Evolutionary conservation across 805 yeast genomes (phyloP), one percentile per base, ranked within the genome.

Genomic region (Metschnikowia bowlesiae): DNA sequence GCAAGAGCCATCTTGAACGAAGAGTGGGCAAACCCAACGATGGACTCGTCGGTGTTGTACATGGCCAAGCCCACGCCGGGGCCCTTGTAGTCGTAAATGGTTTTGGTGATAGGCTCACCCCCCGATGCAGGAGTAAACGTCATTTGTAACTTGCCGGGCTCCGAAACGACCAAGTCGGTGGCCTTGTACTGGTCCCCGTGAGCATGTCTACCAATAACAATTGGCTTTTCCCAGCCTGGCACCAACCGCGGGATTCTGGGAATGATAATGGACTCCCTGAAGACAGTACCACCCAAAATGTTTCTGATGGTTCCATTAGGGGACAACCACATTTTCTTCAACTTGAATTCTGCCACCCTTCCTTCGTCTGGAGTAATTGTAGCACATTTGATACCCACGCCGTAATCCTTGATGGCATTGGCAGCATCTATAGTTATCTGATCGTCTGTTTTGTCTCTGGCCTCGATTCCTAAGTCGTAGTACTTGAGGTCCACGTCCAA

Each of bases 291-390:
- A 46, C 97, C 97, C 53, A 92, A 76, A 54, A 92, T 85, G 75
- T 92, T 92, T 74, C 98, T 85, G 68, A 92, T 88, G 46, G 98
- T 92, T 53, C 98, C 98, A 71, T 92, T 92, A 56, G 98, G 98
- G 13, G 96, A 89, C 53, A 86, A 79, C 97, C 97, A 92, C 98
- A 92, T 92, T 70, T 90, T 87, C 75, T 92, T 90, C 69, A 92
- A 79, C 50, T 80, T 74, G 71, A 89, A 92, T 71, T 92, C 98
- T 69, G 87, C 76, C 47, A 92, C 97, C 63, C 98, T 83, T 44
- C 89, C 94, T 75, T 92, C 98, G 66, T 89, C 96, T 7, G 98
- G 97, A n/a, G 98, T 92, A 68, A 92, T 92, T 47, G 98, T 92
- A 51, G 98, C 98, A 75, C 98, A 92, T 75, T 92, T 92, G 61